A percentile compares a stretch with the other conserved stretches of the same genome.
Conservation (phyloP, 2,329 filamentous ascomycete species). For the Trichoderma sp. region DNA sequence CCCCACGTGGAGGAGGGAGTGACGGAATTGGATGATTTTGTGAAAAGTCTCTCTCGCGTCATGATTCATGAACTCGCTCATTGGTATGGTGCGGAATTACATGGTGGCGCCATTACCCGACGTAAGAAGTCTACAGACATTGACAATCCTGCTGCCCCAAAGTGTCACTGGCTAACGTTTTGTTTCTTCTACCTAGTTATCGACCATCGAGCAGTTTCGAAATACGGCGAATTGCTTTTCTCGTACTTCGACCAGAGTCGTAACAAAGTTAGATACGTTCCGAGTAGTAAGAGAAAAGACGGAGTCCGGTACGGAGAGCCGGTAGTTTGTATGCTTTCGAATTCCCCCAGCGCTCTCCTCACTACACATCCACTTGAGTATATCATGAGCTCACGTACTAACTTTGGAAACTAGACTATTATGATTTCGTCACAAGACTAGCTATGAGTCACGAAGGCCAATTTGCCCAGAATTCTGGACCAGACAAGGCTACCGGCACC, state of each 20-base stretch:
- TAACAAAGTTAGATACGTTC: not conserved
- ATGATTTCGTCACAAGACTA: not conserved
- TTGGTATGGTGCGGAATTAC: not conserved
- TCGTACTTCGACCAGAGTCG: too few relatives aligned
- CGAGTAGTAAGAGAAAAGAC: not conserved
- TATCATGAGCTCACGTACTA: not conserved
- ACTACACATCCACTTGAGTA: not conserved
- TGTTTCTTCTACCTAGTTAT: not conserved
- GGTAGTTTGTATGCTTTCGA: not conserved
- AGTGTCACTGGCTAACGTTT: not conserved
- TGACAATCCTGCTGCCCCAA: not conserved
- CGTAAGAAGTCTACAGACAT: not conserved
- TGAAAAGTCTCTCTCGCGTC: not conserved
- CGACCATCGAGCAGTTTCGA: not conserved
- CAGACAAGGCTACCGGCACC: not conserved
- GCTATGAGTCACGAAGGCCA: not conserved
- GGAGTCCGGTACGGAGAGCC: not conserved
- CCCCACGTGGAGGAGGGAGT: not conserved
- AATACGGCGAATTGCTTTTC: not conserved
- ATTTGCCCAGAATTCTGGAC: not conserved
- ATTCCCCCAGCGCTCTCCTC: not conserved
- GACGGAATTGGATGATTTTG: not conserved
- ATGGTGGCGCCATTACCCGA: not conserved
- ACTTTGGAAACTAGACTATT: too few relatives aligned
- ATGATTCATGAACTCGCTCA: not conserved